Percentiles rank a stretch among this genome's conserved stretches.
Conservation (phyloP, 2,329 filamentous ascomycete species). For the Fusarium gaditjirri region DNA sequence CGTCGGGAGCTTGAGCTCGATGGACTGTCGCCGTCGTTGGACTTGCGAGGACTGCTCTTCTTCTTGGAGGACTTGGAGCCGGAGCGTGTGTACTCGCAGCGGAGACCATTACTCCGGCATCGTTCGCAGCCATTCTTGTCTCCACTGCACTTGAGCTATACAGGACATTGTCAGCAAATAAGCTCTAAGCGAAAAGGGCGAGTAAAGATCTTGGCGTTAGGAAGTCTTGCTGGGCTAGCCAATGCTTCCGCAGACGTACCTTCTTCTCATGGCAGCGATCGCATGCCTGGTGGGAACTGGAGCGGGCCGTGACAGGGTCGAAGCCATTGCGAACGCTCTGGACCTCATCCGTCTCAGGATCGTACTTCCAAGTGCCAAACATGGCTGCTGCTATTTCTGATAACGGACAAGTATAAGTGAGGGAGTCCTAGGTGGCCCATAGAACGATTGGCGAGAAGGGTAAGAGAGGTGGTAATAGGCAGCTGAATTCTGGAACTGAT, state of each 20-base stretch:
- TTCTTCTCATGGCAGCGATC: constrained; percentile 54
- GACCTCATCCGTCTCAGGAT: constrained; percentile 52
- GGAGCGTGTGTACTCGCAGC: constrained; percentile 51
- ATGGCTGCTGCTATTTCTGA: constrained; percentile 43
- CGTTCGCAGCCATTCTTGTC: constrained; percentile 53
- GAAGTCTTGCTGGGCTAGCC: background rate
- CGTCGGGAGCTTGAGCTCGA: constrained; percentile 35
- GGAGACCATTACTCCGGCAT: constrained; percentile 46
- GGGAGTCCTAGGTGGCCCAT: constrained; percentile 19
- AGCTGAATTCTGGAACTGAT: constrained; percentile 8
- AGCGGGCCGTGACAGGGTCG: constrained; percentile 52
- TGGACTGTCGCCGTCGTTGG: constrained; percentile 32
- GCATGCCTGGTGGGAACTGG: constrained; percentile 53
- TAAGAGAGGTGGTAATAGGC: constrained; percentile 3
- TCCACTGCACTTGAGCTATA: constrained; percentile 52
- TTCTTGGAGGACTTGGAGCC: constrained; percentile 48
- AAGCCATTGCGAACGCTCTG: constrained; percentile 51
- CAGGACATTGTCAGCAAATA: constrained; percentile 16
- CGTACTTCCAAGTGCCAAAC: constrained; percentile 55
- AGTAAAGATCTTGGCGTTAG: background rate
- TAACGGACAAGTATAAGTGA: background rate
- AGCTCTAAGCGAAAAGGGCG: background rate
- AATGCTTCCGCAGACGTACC: constrained; percentile 35
- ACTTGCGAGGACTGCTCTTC: constrained; percentile 40
- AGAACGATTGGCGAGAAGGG: background rate